Evolutionary conservation across 257 asterid genomes (phyloP), one percentile per base, ranked within the genome.

Genomic region (Verbena officinalis): DNA sequence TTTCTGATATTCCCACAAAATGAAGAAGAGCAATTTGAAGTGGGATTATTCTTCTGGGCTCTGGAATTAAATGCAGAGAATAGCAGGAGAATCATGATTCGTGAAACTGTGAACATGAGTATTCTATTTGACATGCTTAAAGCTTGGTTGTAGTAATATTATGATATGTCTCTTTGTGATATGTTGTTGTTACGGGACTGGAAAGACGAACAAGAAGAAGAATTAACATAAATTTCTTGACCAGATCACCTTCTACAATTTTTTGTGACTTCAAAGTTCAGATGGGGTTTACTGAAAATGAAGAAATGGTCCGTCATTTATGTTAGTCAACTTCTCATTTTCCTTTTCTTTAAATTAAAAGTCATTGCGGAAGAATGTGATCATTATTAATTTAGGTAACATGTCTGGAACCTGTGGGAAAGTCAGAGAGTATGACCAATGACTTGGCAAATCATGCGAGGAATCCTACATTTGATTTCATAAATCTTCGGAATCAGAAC

Each of bases 1-100:
- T 31, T 30, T 74, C 64, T 65, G 48, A 77, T 51, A 9, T 50
- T 63, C 15, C 86, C 88, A 52, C 88, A 82, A 4, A 76, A 79
- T 22, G 81, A 77, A 16, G 79, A 21, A 7, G 78, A 62, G 59
- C 87, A 81, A 17, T 70, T 58, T 54, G 72, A 19, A 72, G 43
- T 38, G 58, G 69, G 69, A 49, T 44, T 59, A 15, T 30, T 65
- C 31, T n/a, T 77, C 65, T 80, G 77, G 65, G 71, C 81, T 45
- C 50, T 50, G 51, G 75, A 68, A 13, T 14, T 55, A 9, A 27
- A 21, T 22, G 52, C n/a, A 33, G 44, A 67, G 58, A 70, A 73
- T 30, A 80, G 59, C 5, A 78, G 50, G 58, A 43, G 46, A 65
- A 66, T 49, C 36, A 46, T 55, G 76, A 68, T 55, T 60, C 40